Base-by-base conservation (phyloP, 1,139 yeast species). In the Pneumocystis jirovecii region DNA sequence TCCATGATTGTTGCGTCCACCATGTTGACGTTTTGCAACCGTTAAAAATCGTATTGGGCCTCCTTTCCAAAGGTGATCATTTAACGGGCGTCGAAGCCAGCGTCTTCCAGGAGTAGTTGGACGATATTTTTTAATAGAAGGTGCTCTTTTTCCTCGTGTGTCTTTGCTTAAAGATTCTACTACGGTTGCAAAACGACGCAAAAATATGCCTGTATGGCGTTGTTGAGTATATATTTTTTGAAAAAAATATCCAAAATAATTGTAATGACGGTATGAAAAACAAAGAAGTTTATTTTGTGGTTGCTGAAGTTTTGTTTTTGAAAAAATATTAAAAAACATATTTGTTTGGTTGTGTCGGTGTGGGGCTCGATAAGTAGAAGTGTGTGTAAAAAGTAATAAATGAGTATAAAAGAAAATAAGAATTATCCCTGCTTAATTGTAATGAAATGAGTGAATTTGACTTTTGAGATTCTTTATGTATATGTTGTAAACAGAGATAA, bases 1-100 rank as follows among this genome's bases (percentile, higher is more conserved):
- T 71, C 99, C 99, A 15, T 86, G 80, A 76, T 87, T 82, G 75
- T 93, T 91, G 78, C 99, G 85, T 70, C 99, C 99, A 65, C 96
- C 87, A 63, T 84, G 83, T 68, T 83, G 82, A 74, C 85, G 85
- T 72, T 83, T 84, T 57, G 91, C 83, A 35, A 81, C 81, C 0
- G 99, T 93, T 73, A 93, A 80, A 65, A 85, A 85, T 73, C 81
- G 81, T 65, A 87, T 77, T 1, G 98, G 97, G 65, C 85, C 80
- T 8, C 97, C 97, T 72, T 86, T 87, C 81, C 88, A 86, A 68
- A 93, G 79, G 76, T 93, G 89, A 21, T 89, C 86, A 75, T 91
- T 93, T 12, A 90, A 81, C 61, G 97, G 97, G 71, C 86, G 83
- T 73, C 89, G 83, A 79, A 84, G 89, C 88, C 96, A 90, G 72